Conservation (phyloP, 805 yeast genomes). For the Ogataea neopini region DNA sequence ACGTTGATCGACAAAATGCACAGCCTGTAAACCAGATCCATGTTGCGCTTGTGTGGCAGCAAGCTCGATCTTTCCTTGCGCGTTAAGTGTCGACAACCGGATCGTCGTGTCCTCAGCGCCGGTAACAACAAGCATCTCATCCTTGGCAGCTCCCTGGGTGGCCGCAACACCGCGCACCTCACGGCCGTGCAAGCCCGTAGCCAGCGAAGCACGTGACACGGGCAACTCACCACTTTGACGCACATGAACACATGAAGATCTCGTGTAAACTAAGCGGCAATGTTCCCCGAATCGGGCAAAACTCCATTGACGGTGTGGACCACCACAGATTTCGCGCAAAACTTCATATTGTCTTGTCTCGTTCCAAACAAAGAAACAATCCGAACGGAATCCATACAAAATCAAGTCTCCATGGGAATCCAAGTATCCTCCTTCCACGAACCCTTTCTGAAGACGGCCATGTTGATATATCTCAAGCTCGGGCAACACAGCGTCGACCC, state of each 20-base stretch:
- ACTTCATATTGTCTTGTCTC: constrained; percentile 75
- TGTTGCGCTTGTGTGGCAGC: constrained; percentile 74
- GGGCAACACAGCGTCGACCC: constrained; percentile 20
- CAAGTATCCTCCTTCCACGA: constrained; percentile 71
- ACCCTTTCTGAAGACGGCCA: constrained; percentile 72
- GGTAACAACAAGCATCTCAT: constrained; percentile 54
- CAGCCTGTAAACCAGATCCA: constrained; percentile 83
- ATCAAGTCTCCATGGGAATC: constrained; percentile 48
- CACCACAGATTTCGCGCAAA: constrained; percentile 78
- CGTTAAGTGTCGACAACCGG: constrained; percentile 47
- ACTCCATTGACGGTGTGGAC: constrained; percentile 86
- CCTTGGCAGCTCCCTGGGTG: constrained; percentile 26
- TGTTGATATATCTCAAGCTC: constrained; percentile 30
- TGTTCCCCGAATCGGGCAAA: constrained; percentile 34
- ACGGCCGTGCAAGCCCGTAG: constrained; percentile 84
- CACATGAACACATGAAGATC: constrained; percentile 50
- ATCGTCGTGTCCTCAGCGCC: constrained; percentile 91
- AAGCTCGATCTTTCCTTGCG: constrained; percentile 45
- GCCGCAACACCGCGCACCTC: constrained; percentile 78
- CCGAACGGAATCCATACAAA: constrained; percentile 81
- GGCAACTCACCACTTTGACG: constrained; percentile 32
- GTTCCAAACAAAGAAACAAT: constrained; percentile 76
- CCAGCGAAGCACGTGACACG: constrained; percentile 34
- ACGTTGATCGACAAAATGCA: constrained; percentile 57
- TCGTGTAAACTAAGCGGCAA: constrained; percentile 57